phyloP scores from a whole-genome alignment of 768 basidiomycete genomes.

The Candolleomyces efflorescens region DNA sequence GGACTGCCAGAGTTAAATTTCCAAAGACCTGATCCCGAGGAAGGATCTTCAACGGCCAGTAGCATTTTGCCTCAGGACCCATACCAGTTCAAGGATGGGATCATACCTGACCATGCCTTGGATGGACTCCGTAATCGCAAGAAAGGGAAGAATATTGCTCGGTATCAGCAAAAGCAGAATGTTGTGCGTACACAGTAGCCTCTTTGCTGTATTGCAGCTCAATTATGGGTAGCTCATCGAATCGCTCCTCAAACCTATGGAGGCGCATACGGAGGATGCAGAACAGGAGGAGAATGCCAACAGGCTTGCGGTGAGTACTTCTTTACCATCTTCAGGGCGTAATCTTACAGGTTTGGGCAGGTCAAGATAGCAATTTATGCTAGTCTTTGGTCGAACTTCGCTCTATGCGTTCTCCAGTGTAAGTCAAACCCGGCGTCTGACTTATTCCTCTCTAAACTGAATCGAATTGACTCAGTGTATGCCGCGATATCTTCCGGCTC shows the following conservation, averaged over 20 bases:
- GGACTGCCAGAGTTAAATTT: not conserved
- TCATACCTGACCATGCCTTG: not conserved
- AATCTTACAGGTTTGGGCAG: conserved; percentile 31
- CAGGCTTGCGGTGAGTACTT: conserved; percentile 56
- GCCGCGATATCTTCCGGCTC: conserved; percentile 84
- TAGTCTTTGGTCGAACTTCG: conserved; percentile 72
- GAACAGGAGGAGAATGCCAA: conserved; percentile 59
- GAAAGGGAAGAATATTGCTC: not conserved
- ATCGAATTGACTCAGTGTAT: conserved; percentile 57
- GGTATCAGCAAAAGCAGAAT: conserved; percentile 1
- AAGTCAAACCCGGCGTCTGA: conserved; percentile 13
- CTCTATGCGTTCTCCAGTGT: conserved; percentile 74
- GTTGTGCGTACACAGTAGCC: not conserved
- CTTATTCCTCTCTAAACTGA: not conserved
- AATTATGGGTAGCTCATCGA: conserved; percentile 61
- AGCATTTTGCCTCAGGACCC: not conserved
- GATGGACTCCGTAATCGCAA: not conserved
- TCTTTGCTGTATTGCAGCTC: not conserved
- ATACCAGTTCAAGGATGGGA: not conserved
- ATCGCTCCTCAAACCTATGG: conserved; percentile 84
- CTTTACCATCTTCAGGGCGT: not conserved
- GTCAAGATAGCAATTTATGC: conserved; percentile 87
- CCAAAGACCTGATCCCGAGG: not conserved
- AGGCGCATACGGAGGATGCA: conserved; percentile 83
- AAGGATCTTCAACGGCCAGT: not conserved